Evolutionary conservation across 371 early-diverging fungal species (phyloP).

Genomic region (Haplosporangium sp.): DNA sequence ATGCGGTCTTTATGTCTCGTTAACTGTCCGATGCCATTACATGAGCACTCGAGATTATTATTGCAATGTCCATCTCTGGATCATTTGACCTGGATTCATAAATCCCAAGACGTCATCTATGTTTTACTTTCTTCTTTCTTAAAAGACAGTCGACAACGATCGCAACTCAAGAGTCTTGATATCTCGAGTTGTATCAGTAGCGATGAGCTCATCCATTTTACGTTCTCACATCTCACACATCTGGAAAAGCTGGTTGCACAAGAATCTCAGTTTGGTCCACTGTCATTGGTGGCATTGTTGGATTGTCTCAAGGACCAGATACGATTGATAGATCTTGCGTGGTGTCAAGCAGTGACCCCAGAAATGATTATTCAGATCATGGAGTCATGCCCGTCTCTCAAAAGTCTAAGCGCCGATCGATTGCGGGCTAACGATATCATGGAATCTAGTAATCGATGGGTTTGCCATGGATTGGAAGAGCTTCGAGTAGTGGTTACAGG

Average conservation of each 20-base stretch:
- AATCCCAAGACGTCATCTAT: background rate
- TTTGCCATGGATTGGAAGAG: slow-evolving; percentile 27
- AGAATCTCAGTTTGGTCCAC: slow-evolving; percentile 12
- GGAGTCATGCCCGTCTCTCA: slow-evolving; percentile 16
- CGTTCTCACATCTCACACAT: background rate
- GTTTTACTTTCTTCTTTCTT: background rate
- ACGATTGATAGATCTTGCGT: slow-evolving; percentile 21
- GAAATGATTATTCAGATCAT: slow-evolving; percentile 22
- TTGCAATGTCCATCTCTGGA: slow-evolving; percentile 18
- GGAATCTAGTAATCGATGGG: slow-evolving; percentile 12
- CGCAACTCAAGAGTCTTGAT: slow-evolving; percentile 20
- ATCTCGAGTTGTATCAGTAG: slow-evolving; percentile 2
- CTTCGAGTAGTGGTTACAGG: slow-evolving; percentile 31
- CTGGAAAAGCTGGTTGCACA: slow-evolving; percentile 17
- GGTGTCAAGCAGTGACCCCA: slow-evolving; percentile 14
- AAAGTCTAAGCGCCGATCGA: slow-evolving; percentile 30
- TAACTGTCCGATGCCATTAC: slow-evolving; percentile 7
- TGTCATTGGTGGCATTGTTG: slow-evolving; percentile 1
- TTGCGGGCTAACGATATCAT: slow-evolving; percentile 14
- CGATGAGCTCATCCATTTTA: slow-evolving; percentile 3
- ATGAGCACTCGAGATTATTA: slow-evolving; percentile 16
- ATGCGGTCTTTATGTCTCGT: slow-evolving; percentile 19
- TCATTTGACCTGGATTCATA: slow-evolving; percentile 28
- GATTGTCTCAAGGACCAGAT: slow-evolving; percentile 5
- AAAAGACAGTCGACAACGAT: background rate